These are phyloP conservation scores for Leptographium galeiforme DNA, from an alignment of 2,329 filamentous ascomycete genomes.

Conservation along the genomic window DNA sequence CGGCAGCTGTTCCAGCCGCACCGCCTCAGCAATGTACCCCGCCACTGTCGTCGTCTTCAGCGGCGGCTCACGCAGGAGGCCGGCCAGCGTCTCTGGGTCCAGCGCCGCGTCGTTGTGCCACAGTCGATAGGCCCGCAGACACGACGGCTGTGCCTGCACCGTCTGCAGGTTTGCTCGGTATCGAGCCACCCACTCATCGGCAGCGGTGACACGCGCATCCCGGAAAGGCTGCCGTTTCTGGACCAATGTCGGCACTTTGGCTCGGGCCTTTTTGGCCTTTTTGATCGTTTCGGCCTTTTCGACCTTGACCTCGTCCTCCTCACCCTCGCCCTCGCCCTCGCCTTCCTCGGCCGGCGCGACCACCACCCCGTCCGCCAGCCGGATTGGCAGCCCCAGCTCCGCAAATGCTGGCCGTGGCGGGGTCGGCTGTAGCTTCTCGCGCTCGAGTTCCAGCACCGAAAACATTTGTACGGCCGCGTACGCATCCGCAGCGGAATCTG, in stretches of 20 bases:
- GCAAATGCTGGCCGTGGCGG: slow-evolving; percentile 58
- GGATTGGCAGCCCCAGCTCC: slow-evolving; percentile 48
- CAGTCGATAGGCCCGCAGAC: slow-evolving; percentile 47
- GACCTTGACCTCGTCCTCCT: background rate
- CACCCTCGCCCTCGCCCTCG: background rate
- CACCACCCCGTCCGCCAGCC: background rate
- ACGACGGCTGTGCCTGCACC: slow-evolving; percentile 16
- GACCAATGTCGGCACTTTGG: too few species aligned
- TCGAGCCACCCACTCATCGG: slow-evolving; percentile 23
- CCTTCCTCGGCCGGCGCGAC: slow-evolving; percentile 1
- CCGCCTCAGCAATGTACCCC: slow-evolving; percentile 43
- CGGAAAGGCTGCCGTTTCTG: slow-evolving; percentile 7
- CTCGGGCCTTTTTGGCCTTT: background rate
- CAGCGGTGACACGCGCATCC: slow-evolving; percentile 30
- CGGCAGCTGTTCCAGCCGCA: slow-evolving; percentile 36
- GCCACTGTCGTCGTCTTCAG: slow-evolving; percentile 41
- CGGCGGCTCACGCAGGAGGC: slow-evolving; percentile 45
- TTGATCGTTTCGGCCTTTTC: background rate
- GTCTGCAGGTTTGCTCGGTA: slow-evolving; percentile 19
- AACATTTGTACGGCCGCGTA: slow-evolving; percentile 69
- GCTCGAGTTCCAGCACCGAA: slow-evolving; percentile 54
- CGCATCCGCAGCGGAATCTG: slow-evolving; percentile 69
- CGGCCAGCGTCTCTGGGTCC: slow-evolving; percentile 33
- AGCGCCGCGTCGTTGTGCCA: slow-evolving; percentile 45
- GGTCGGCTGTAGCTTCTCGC: slow-evolving; percentile 50